These are phyloP conservation scores for Geotrichum histeridarum DNA, from an alignment of 1,139 yeast species.

Conservation along the genomic window DNA sequence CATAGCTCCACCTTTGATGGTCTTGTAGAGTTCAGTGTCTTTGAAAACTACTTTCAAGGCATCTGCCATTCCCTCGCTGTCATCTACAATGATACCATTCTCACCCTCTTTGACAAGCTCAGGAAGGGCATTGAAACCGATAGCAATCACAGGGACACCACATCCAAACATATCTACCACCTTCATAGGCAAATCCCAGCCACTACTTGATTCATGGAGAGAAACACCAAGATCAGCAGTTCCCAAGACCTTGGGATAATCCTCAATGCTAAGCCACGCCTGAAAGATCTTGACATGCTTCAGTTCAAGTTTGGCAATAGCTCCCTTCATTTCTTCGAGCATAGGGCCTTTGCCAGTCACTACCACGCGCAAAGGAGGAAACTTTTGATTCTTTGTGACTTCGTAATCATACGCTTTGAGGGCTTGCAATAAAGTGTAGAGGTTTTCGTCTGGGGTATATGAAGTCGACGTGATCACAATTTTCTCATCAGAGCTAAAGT, in stretches of 20 bases:
- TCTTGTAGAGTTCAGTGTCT: slow-evolving; percentile 35
- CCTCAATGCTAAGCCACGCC: slow-evolving; percentile 74
- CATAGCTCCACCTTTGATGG: slow-evolving; percentile 62
- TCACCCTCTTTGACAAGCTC: slow-evolving; percentile 40
- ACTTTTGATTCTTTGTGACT: slow-evolving; percentile 9
- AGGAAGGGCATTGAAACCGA: slow-evolving; percentile 36
- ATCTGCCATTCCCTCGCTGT: slow-evolving; percentile 48
- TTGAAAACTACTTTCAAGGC: slow-evolving; percentile 48
- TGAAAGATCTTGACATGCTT: slow-evolving; percentile 50
- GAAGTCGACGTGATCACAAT: slow-evolving; percentile 82
- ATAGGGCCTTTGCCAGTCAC: slow-evolving; percentile 96
- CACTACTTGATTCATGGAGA: slow-evolving; percentile 85
- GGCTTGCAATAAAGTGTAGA: slow-evolving; percentile 63
- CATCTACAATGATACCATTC: slow-evolving; percentile 46
- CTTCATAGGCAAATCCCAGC: slow-evolving; percentile 95
- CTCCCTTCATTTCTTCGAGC: slow-evolving; percentile 46
- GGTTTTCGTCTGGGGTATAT: slow-evolving; percentile 93
- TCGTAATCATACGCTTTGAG: slow-evolving; percentile 52
- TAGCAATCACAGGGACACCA: slow-evolving; percentile 84
- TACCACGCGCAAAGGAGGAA: slow-evolving; percentile 56
- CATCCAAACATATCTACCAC: slow-evolving; percentile 94
- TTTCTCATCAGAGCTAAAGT: slow-evolving; percentile 45
- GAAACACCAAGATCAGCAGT: slow-evolving; percentile 86
- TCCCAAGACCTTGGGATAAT: slow-evolving; percentile 71
- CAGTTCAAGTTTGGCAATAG: slow-evolving; percentile 33